These are phyloP conservation scores for Uncinocarpus reesii DNA, from an alignment of 2,329 filamentous ascomycete genomes.

Conservation along the genomic window DNA sequence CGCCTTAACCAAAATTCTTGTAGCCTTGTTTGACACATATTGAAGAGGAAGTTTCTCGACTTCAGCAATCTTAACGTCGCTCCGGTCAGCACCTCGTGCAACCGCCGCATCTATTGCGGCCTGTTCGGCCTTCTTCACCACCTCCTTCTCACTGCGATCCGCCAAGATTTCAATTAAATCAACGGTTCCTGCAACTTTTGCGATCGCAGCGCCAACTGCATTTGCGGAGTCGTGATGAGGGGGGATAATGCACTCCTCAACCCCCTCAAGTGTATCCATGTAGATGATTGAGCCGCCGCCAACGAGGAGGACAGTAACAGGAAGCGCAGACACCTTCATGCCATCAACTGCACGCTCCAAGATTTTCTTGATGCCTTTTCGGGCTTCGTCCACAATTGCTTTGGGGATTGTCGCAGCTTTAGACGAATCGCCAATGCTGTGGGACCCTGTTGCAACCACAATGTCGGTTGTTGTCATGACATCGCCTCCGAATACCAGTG, in stretches of 20 bases:
- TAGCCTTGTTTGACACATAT: slow-evolving; percentile 28
- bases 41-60: slow-evolving; percentile 34
- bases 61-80: slow-evolving; percentile 37
- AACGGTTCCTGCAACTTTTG: slow-evolving; percentile 44
- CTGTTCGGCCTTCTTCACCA: slow-evolving; percentile 20
- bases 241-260: slow-evolving; percentile 43
- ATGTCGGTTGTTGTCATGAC: slow-evolving; percentile 52
- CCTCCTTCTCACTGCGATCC: slow-evolving; percentile 19
- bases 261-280: slow-evolving; percentile 41
- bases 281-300: slow-evolving; percentile 49
- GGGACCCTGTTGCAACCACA: slow-evolving; percentile 31
- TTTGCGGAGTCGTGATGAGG: slow-evolving; percentile 48
- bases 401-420: slow-evolving; percentile 19
- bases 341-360: slow-evolving; percentile 46
- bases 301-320: slow-evolving; percentile 46
- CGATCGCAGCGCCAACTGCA: slow-evolving; percentile 51
- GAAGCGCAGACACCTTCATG: slow-evolving; percentile 47
- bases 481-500: slow-evolving; percentile 48
- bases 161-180: slow-evolving; percentile 44
- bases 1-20: slow-evolving; percentile 30
- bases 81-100: slow-evolving; percentile 19
- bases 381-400: slow-evolving; percentile 20
- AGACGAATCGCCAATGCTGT: slow-evolving; percentile 20
- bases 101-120: slow-evolving; percentile 21
- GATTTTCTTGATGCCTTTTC: slow-evolving; percentile 35